phyloP scores from a whole-genome alignment of 2,329 filamentous ascomycete genomes.

The Helotiales sp. region DNA sequence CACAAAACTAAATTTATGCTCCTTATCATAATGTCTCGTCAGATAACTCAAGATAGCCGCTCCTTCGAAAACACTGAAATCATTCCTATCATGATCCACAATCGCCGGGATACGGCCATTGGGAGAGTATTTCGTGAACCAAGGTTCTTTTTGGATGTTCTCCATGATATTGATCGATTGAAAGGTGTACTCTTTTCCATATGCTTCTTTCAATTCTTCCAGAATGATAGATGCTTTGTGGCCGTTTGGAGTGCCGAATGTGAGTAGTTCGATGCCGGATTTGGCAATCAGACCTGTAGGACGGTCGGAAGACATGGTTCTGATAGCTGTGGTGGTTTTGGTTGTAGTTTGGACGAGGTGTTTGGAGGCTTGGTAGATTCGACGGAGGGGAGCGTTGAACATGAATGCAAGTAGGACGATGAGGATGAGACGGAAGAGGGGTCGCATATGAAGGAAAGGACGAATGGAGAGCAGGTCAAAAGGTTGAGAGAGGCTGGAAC shows the following conservation, averaged over 20 bases:
- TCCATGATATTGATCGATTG: constrained; percentile 59
- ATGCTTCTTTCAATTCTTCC: constrained; percentile 66
- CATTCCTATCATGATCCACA: constrained; percentile 63
- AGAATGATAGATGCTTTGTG: constrained; percentile 61
- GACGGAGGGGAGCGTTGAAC: constrained; percentile 26
- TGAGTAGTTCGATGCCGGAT: constrained; percentile 65
- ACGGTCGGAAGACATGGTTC: constrained; percentile 25
- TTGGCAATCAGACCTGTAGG: constrained; percentile 60
- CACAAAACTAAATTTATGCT: constrained; percentile 65
- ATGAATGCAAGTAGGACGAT: constrained; percentile 20
- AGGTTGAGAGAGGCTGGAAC: not conserved
- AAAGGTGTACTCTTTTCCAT: constrained; percentile 59
- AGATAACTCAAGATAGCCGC: constrained; percentile 74
- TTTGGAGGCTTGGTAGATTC: constrained; percentile 27
- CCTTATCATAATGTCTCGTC: constrained; percentile 68
- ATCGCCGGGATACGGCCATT: constrained; percentile 68
- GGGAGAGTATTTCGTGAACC: constrained; percentile 62
- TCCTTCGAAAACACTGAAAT: constrained; percentile 70
- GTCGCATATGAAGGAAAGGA: constrained; percentile 7
- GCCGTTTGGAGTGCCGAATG: constrained; percentile 55
- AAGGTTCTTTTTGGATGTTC: constrained; percentile 66
- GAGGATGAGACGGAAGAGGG: constrained; percentile 4
- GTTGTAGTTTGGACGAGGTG: constrained; percentile 17
- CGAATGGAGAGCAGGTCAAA: not conserved
- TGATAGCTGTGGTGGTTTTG: not conserved